These are phyloP conservation scores for Boletus smithii DNA, from an alignment of 1,284 basidiomycete genomes.

Conservation along the genomic window DNA sequence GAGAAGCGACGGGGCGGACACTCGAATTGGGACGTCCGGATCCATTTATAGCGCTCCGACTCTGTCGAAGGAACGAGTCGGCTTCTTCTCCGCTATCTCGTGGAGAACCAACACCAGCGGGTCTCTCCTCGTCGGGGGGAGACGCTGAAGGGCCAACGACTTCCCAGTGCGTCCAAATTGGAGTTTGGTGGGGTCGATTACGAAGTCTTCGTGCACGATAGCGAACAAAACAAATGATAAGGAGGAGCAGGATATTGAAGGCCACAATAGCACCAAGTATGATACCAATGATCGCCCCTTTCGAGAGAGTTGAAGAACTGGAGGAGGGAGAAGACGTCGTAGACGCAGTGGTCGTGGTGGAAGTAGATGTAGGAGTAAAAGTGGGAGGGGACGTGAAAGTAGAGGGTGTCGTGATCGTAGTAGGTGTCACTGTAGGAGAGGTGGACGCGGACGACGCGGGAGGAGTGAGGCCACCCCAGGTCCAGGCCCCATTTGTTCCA, in stretches of 20 bases:
- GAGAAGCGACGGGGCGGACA: conserved; percentile 28
- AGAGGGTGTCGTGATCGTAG: conserved; percentile 21
- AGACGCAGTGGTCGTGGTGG: conserved; percentile 26
- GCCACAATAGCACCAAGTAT: conserved; percentile 43
- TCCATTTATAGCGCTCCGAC: conserved; percentile 26
- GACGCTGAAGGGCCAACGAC: conserved; percentile 36
- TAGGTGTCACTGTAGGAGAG: conserved; percentile 27
- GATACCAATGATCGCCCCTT: conserved; percentile 43
- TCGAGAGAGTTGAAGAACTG: conserved; percentile 28
- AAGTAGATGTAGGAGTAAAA: conserved; percentile 27
- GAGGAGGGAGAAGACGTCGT: conserved; percentile 29
- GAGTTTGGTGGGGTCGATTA: conserved; percentile 34
- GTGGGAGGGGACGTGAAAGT: conserved; percentile 28
- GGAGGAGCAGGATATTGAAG: conserved; percentile 44
- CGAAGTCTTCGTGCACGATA: conserved; percentile 43
- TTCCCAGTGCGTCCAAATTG: conserved; percentile 55
- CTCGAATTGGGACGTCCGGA: conserved; percentile 16
- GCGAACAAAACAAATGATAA: conserved; percentile 50
- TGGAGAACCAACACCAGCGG: conserved; percentile 61
- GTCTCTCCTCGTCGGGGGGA: conserved; percentile 32
- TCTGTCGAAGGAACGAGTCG: conserved; percentile 55
- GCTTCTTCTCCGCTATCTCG: conserved; percentile 63
- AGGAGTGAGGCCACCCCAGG: conserved; percentile 59
- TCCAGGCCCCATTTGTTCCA: conserved; percentile 54
- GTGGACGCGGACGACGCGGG: conserved; percentile 37